Evolutionary conservation across 768 basidiomycete species (phyloP).

Genomic region (Jaapia argillacea): DNA sequence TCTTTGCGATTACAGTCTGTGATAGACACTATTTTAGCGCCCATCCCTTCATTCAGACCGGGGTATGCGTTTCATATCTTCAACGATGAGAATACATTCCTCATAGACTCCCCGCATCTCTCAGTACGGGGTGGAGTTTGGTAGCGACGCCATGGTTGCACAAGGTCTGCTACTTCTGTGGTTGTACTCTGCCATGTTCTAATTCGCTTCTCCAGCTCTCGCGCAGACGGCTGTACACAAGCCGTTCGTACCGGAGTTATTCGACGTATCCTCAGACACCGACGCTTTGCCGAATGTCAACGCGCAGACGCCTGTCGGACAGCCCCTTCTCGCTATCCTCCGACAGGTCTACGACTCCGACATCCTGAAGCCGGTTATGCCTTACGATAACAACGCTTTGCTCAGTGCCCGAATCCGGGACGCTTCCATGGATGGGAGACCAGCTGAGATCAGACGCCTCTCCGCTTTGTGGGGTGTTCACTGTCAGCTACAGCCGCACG

Average conservation of each 20-base stretch:
- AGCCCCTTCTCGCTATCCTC: slow-evolving; percentile 39
- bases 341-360: slow-evolving; percentile 40
- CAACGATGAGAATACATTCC: too few relatives aligned
- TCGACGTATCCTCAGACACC: slow-evolving; percentile 15
- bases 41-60: too few relatives aligned
- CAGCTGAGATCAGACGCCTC: slow-evolving; percentile 35
- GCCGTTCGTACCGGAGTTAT: slow-evolving; percentile 19
- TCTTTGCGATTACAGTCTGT: too few relatives aligned
- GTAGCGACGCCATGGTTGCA: too few relatives aligned
- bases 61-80: too few relatives aligned
- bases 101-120: too few relatives aligned
- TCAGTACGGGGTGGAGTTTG: too few relatives aligned
- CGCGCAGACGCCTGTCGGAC: slow-evolving; percentile 18
- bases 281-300: slow-evolving; percentile 3
- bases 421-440: slow-evolving; percentile 26
- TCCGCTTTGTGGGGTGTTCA: slow-evolving; percentile 30
- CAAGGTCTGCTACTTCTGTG: too few relatives aligned
- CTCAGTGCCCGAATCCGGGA: slow-evolving; percentile 24
- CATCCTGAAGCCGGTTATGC: slow-evolving; percentile 36
- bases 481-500: slow-evolving; percentile 18
- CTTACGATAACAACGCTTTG: slow-evolving; percentile 38
- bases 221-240: slow-evolving; percentile 38
- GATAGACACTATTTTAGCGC: too few relatives aligned
- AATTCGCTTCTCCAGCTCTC: slow-evolving; percentile 23
- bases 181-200: slow-evolving; percentile 5